Base-by-base conservation (phyloP, 805 yeast species). In the Suhomyces xylopsoci region DNA sequence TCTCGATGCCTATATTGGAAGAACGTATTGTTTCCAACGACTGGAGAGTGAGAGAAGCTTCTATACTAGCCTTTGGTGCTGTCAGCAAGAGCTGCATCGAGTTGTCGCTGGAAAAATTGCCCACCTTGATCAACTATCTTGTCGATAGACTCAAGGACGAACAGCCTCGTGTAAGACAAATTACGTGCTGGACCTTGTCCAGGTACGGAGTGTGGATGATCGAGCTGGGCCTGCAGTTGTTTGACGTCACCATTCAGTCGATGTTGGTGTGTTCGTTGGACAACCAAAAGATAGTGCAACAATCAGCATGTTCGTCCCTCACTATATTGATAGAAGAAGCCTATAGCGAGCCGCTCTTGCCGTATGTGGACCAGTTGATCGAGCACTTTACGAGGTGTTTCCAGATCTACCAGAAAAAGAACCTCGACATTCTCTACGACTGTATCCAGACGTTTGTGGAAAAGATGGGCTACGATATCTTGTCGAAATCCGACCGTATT, bases 1-100 rank as follows among this genome's bases (percentile, higher is more conserved):
- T 81, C 10, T 79, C 89, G 1, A 78, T 93, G 56, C 97, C 99
- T 2, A 72, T 85, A 12, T 74, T 94, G 52, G 86, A 88, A 67
- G 84, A 82, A 45, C 81, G 84, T 50, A 82, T 94, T 50, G 79
- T 80, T 7, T 81, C 90, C 3, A 71, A 76, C 3, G 81, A 86
- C 54, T 94, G 99, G 99, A 90, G 88, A 22, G 81, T 88, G 7
- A 81, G 97, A 54, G 99, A 94, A 68, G 94, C 97, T 5, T 85
- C 97, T 1, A 92, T 94, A 25, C 76, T 94, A 46, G 97, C 98
- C 1, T 80, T 94, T 64, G 99, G 99, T 56, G 98, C 98, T 26
- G 85, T 93, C 63, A 89, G 96, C 36, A 92, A 87, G 60, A 96
- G 97, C 58, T 91, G 96, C 59, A 75, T 86, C 45, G 89, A 86